These are phyloP conservation scores for Cordyceps cateniannulata DNA, from an alignment of 2,329 filamentous ascomycete species.

Conservation along the genomic window DNA sequence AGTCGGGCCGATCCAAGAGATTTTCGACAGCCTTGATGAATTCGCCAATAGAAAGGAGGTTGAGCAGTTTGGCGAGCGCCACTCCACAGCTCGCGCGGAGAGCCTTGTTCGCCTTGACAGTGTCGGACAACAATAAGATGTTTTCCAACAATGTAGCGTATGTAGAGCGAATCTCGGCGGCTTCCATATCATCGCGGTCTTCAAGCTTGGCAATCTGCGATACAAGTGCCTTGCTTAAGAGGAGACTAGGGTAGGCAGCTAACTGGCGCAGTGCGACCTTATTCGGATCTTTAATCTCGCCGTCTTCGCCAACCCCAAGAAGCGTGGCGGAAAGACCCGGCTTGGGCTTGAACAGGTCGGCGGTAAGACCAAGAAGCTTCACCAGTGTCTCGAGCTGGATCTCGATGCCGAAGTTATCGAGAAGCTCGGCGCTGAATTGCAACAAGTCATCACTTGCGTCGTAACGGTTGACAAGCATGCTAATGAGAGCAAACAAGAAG, in stretches of 20 bases:
- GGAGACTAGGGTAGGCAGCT: slow-evolving; percentile 49
- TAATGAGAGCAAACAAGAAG: slow-evolving; percentile 79
- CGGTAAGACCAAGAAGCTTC: slow-evolving; percentile 68
- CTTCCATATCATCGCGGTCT: slow-evolving; percentile 58
- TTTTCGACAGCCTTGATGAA: slow-evolving; percentile 84
- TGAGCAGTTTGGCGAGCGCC: slow-evolving; percentile 72
- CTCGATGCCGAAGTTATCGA: slow-evolving; percentile 64
- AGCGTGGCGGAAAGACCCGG: slow-evolving; percentile 67
- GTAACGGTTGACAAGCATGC: slow-evolving; percentile 88
- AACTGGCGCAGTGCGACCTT: slow-evolving; percentile 49
- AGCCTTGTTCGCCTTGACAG: slow-evolving; percentile 48
- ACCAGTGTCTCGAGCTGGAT: slow-evolving; percentile 73
- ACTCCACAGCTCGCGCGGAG: slow-evolving; percentile 58
- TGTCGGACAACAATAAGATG: slow-evolving; percentile 59
- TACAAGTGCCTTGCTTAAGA: slow-evolving; percentile 52
- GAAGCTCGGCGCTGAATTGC: slow-evolving; percentile 68
- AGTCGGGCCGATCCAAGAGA: slow-evolving; percentile 68
- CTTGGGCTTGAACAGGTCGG: slow-evolving; percentile 69
- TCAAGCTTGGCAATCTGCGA: slow-evolving; percentile 49
- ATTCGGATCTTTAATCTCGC: slow-evolving; percentile 40
- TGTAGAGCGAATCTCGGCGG: slow-evolving; percentile 59
- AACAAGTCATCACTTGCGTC: slow-evolving; percentile 67
- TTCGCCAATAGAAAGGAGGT: slow-evolving; percentile 77
- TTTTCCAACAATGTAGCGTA: slow-evolving; percentile 64
- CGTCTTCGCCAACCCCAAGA: slow-evolving; percentile 50